Evolutionary conservation across 768 basidiomycete species (phyloP).

Genomic region (Grammothele lineata): DNA sequence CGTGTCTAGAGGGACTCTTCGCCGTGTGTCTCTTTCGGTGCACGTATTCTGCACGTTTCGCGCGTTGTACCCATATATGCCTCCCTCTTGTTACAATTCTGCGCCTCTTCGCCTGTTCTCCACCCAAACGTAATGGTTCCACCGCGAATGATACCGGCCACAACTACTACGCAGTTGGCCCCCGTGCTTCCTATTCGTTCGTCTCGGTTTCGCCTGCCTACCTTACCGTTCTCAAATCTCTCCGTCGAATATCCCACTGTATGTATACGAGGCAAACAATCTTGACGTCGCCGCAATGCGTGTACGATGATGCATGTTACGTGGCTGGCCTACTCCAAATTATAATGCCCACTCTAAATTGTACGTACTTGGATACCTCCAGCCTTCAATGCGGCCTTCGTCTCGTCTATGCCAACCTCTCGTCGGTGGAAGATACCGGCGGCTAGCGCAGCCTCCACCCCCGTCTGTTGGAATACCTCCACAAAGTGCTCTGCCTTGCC

Average conservation of each 20-base stretch:
- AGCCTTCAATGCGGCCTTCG: slow-evolving; percentile 56
- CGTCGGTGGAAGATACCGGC: slow-evolving; percentile 96
- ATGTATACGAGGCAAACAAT: no score
- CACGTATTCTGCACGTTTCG: neutral
- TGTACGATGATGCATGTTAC: neutral
- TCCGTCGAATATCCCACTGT: slow-evolving; percentile 4
- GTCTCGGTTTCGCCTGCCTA: neutral
- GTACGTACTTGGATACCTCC: slow-evolving; percentile 48
- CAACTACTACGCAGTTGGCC: neutral
- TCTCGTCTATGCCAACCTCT: slow-evolving; percentile 79
- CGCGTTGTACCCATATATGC: slow-evolving; percentile 4
- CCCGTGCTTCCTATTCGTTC: neutral
- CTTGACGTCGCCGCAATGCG: neutral
- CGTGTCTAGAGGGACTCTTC: slow-evolving; percentile 15
- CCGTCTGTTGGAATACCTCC: slow-evolving; percentile 77
- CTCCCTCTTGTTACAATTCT: neutral
- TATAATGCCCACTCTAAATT: neutral
- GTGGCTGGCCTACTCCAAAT: neutral
- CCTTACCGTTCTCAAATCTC: slow-evolving; percentile 10
- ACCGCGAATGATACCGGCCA: slow-evolving; percentile 11
- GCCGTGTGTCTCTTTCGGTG: neutral
- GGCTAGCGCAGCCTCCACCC: slow-evolving; percentile 87
- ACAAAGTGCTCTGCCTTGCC: slow-evolving; percentile 79
- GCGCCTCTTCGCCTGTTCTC: slow-evolving; percentile 6
- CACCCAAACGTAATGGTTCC: slow-evolving; percentile 1